Evolutionary conservation across 768 basidiomycete genomes (phyloP).

Genomic region (Cystofilobasidium bisporidii): DNA sequence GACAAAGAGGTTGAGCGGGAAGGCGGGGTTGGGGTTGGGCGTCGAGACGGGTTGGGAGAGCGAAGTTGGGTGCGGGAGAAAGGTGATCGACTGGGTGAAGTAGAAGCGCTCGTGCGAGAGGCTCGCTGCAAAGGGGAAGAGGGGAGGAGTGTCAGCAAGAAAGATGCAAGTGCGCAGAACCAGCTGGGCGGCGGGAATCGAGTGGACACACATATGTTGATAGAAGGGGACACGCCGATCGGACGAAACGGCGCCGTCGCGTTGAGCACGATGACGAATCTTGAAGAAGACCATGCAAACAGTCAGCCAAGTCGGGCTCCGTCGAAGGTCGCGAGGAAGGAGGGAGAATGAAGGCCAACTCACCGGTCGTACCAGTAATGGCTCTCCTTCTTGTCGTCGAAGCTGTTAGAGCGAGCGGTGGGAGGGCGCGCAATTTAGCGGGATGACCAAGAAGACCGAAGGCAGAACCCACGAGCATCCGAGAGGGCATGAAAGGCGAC

Average conservation of each 20-base stretch:
- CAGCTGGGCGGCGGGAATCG: too few relatives aligned
- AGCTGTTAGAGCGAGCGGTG: not conserved
- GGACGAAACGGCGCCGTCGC: conserved; percentile 6
- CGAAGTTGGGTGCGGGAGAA: not conserved
- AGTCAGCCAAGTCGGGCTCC: not conserved
- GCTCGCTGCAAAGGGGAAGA: not conserved
- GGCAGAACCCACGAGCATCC: too few relatives aligned
- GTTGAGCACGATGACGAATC: conserved; percentile 8
- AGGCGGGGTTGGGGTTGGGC: not conserved
- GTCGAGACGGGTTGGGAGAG: not conserved
- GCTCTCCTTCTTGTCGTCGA: conserved; percentile 7
- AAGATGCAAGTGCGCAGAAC: too few relatives aligned
- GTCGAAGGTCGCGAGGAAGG: not conserved
- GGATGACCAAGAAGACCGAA: too few relatives aligned
- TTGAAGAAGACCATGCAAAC: not conserved
- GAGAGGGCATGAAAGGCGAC: not conserved
- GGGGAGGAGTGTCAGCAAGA: not conserved
- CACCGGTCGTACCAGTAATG: conserved; percentile 5
- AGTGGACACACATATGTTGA: not conserved
- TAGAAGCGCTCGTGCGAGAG: not conserved
- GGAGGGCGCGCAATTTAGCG: too few relatives aligned
- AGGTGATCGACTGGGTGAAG: conserved; percentile 13
- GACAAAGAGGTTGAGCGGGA: conserved; percentile 6
- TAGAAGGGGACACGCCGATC: not conserved
- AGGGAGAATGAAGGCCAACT: not conserved